Evolutionary conservation across 345 rosid genomes (phyloP).

Genomic region (Odontarrhena argentea): DNA sequence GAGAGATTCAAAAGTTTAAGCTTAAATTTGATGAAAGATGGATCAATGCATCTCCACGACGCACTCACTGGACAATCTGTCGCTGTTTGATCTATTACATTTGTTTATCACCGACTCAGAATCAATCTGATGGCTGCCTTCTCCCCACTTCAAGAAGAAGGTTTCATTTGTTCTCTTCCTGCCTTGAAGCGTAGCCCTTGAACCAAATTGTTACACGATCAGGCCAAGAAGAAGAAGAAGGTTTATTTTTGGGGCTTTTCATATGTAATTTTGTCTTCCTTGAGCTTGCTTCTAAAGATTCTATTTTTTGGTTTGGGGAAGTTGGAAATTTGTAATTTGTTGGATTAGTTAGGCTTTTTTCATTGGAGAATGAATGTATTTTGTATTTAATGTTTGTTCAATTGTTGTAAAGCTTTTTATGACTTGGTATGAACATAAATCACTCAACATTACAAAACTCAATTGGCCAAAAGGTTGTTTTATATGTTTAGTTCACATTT

Average conservation of each 20-base stretch:
- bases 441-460: conserved; percentile 15
- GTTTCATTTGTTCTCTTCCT: background rate
- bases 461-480: background rate
- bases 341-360: conserved; percentile 24
- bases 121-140: conserved; percentile 21
- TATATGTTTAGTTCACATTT: conserved; percentile 11
- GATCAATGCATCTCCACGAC: conserved; percentile 88
- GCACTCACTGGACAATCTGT: conserved; percentile 77
- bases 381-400: conserved; percentile 40
- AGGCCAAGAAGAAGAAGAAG: no score
- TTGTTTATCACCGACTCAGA: conserved; percentile 20
- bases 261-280: conserved; percentile 28
- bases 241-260: conserved; percentile 8
- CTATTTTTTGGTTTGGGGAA: conserved; percentile 29
- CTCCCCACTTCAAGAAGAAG: conserved; percentile 22
- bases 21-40: conserved; percentile 92
- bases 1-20: conserved; percentile 98
- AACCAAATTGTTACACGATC: no score
- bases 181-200: no score
- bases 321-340: conserved; percentile 36
- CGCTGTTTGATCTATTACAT: conserved; percentile 48
- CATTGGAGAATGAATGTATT: conserved; percentile 25
- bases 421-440: conserved; percentile 17
- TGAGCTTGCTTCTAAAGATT: conserved; percentile 34
- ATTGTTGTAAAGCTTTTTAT: conserved; percentile 25